Evolutionary conservation across 192 early-diverging fungal genomes (phyloP).

Genomic region (Phlyctochytrium arcticum): DNA sequence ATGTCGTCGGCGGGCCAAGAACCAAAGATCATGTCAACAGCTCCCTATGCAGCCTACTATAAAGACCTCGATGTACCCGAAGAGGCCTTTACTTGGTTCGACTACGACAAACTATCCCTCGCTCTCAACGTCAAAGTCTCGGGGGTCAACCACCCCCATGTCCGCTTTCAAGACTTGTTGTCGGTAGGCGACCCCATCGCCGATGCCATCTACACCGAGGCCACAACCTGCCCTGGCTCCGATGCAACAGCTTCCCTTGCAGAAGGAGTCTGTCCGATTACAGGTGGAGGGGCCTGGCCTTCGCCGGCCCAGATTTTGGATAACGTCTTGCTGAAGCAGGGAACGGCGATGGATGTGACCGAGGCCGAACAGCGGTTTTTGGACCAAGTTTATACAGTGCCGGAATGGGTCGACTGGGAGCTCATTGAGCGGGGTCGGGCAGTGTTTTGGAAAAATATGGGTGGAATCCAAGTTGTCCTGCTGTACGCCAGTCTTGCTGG

Average conservation of each 20-base stretch:
- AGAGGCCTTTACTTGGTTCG: constrained; percentile 6
- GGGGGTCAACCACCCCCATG: background rate
- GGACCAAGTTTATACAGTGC: constrained; percentile 11
- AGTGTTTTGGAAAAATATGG: constrained; percentile 18
- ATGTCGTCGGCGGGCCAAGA: too few species aligned
- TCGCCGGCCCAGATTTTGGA: background rate
- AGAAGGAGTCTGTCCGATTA: too few species aligned
- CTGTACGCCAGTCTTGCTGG: constrained; percentile 20
- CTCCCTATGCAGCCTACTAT: too few species aligned
- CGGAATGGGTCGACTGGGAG: constrained; percentile 24
- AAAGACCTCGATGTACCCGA: too few species aligned
- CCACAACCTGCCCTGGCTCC: background rate
- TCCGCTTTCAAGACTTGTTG: background rate
- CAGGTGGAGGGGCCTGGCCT: background rate
- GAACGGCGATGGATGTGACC: background rate
- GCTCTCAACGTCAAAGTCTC: background rate
- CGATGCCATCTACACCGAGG: background rate
- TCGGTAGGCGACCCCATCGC: constrained; percentile 5
- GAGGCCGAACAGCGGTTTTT: constrained; percentile 1
- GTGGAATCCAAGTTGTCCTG: constrained; percentile 7
- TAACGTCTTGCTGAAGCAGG: background rate
- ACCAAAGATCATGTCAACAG: too few species aligned
- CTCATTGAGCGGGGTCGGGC: constrained; percentile 12
- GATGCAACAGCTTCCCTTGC: background rate
- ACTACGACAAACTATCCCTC: background rate